Evolutionary conservation across 1,139 yeast species (phyloP), one percentile per base, ranked within the genome.

Genomic region (Candida pseudoviswanathii): DNA sequence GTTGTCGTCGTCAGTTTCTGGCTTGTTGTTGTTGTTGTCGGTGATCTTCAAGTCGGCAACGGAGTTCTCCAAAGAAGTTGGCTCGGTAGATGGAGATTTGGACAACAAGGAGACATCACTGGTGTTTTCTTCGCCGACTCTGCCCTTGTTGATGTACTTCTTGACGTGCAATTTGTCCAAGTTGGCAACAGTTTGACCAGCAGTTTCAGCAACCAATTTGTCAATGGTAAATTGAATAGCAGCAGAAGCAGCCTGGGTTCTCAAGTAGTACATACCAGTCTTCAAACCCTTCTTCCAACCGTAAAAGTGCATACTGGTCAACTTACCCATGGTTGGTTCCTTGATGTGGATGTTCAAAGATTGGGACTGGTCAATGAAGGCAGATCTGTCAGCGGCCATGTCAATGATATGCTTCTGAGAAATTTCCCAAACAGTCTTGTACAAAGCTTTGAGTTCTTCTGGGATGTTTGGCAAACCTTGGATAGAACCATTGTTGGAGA

Each of bases 261-360:
- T 72, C 58, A 81, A 70, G 60, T 81, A 81, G 65, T 81, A 81
- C 84, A 81, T 81, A 56, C 86, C 86, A 41, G 86, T 81, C 67
- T 81, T 81, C 55, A 81, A 73, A 41, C 86, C 86, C 61, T 77
- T 80, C 68, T 80, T 78, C 86, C 86, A 81, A 34, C 82, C 82
- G 56, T 80, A 80, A 66, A 81, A 81, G 60, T 81, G 86, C 77
- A 80, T 78, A 34, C 82, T 75, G 34, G 85, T 81, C 61, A 81
- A 69, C 58, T 80, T 80, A 58, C 83, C 81, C 73, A 80, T 75
- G 2, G 85, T 80, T 52, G 85, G 85, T 53, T 73, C 75, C 56
- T 73, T 72, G 56, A 81, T 70, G 57, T 80, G 81, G 55, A 81
- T 77, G 60, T 81, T 81, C 75, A 81, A 73, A 40, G 83, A 78